Base-by-base conservation (phyloP, 306 rosid species). In the Castanospermum australe region DNA sequence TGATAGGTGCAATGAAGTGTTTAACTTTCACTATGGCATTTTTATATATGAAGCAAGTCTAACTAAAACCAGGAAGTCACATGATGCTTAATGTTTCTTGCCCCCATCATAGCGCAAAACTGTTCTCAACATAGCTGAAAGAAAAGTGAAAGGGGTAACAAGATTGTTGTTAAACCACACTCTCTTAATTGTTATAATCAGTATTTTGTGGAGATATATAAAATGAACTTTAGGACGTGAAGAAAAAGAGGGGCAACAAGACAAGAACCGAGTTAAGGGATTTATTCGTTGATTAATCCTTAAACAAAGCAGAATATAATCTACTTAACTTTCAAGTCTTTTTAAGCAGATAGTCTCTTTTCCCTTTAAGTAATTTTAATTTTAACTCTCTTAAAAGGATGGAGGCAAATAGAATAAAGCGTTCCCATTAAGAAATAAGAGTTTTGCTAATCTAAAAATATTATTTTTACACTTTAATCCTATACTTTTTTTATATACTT, bases 251-350 rank as follows among this genome's bases (percentile, higher is more conserved):
- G n/a, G 17, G n/a, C 17, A 42, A 55, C 18, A 56, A 18, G 41
- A 62, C 44, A 62, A 63, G 24, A 52, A 51, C 3, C 7, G 30
- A 10, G 28, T 39, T 35, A 69, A 25, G 82, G 11, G 70, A 67
- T 52, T 41, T 61, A 12, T 6, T 21, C 60, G 6, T 20, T 20
- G 42, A 65, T 30, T 15, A 32, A 22, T 20, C 17, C 21, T 55
- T 57, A 36, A 59, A 56, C 32, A 18, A 60, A 66, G 74, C n/a
- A 48, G 87, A 74, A 79, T 67, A 62, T 79, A 55, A 75, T 84
- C 79, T 54, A 4, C 54, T 51, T 32, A 42, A 57, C 81, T 84
- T 84, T 80, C 38, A 69, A 70, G 75, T 45, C 84, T 54, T 84
- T 84, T 75, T 75, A 84, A 76, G 82, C 17, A 44, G 79, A 84